These are phyloP conservation scores for Ceratocystis smalleyi DNA, from an alignment of 2,329 filamentous ascomycete species.

Conservation along the genomic window DNA sequence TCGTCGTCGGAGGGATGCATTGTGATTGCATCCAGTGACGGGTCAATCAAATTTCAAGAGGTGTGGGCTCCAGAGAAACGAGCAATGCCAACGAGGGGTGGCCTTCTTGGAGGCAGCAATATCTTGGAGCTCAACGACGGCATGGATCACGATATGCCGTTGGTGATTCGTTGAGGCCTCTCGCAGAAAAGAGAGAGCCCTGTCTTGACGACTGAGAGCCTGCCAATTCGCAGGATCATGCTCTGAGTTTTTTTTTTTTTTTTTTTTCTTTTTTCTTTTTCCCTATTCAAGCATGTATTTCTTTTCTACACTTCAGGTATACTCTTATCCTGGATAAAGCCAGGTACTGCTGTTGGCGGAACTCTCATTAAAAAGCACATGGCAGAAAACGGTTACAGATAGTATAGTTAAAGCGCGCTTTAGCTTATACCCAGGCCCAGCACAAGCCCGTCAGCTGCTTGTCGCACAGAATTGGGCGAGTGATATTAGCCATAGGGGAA, in stretches of 20 bases:
- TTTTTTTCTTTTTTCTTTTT: background rate
- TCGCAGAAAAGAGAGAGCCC: background rate
- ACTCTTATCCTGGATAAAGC: background rate
- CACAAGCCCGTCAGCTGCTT: background rate
- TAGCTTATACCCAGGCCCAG: background rate
- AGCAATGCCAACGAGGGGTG: constrained; percentile 35
- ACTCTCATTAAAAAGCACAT: background rate
- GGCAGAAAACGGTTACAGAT: background rate
- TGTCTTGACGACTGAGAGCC: background rate
- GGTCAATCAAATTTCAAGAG: constrained; percentile 89
- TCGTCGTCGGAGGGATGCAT: constrained; percentile 42
- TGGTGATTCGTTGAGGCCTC: background rate
- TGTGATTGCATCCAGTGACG: constrained; percentile 80
- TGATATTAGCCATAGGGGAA: background rate
- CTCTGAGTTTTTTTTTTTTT: background rate
- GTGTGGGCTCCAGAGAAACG: constrained; percentile 54
- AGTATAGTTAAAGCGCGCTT: background rate
- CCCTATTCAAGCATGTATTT: background rate
- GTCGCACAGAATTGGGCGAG: background rate
- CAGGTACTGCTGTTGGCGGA: background rate
- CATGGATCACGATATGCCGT: constrained; percentile 47
- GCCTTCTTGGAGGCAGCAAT: constrained; percentile 31
- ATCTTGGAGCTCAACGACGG: constrained; percentile 73
- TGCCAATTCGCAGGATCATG: background rate
- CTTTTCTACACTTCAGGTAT: background rate